Evolutionary conservation across 768 basidiomycete species (phyloP).

Genomic region (Leucosporidium yakuticum): DNA sequence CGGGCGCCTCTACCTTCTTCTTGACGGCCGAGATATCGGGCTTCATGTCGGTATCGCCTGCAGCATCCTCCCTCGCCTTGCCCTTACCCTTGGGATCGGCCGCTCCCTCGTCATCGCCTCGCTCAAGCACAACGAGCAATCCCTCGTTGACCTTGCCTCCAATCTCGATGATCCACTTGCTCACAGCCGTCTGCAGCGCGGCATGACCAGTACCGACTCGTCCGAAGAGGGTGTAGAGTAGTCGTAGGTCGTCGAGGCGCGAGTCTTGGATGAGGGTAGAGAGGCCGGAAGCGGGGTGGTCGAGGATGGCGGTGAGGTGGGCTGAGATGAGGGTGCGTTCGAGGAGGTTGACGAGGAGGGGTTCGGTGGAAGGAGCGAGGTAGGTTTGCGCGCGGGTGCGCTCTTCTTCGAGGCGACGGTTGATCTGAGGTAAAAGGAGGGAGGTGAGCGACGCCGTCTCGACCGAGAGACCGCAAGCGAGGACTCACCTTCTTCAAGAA

Average conservation of each 20-base stretch:
- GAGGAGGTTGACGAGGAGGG: slow-evolving; percentile 65
- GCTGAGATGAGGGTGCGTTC: slow-evolving; percentile 69
- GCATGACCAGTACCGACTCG: slow-evolving; percentile 63
- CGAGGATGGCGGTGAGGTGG: slow-evolving; percentile 68
- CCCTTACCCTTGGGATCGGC: slow-evolving; percentile 51
- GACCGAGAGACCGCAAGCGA: slow-evolving; percentile 39
- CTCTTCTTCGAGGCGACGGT: slow-evolving; percentile 73
- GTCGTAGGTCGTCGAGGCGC: slow-evolving; percentile 65
- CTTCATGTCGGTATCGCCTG: not conserved
- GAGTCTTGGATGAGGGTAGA: slow-evolving; percentile 78
- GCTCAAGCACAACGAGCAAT: not conserved
- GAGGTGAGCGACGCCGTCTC: slow-evolving; percentile 27
- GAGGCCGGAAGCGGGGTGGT: slow-evolving; percentile 75
- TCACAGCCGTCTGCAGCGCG: slow-evolving; percentile 60
- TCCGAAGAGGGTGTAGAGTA: slow-evolving; percentile 69
- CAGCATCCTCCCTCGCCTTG: slow-evolving; percentile 48
- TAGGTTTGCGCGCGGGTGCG: slow-evolving; percentile 79
- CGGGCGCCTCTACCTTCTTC: slow-evolving; percentile 47
- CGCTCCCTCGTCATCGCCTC: slow-evolving; percentile 28
- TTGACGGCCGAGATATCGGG: not conserved
- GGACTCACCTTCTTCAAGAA: slow-evolving; percentile 64
- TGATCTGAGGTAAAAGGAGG: slow-evolving; percentile 54
- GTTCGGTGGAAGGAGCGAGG: slow-evolving; percentile 65
- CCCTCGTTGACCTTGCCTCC: slow-evolving; percentile 73
- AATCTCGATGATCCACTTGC: slow-evolving; percentile 62